Evolutionary conservation across 768 basidiomycete genomes (phyloP).

Genomic region (Phlegmacium glaucopus): DNA sequence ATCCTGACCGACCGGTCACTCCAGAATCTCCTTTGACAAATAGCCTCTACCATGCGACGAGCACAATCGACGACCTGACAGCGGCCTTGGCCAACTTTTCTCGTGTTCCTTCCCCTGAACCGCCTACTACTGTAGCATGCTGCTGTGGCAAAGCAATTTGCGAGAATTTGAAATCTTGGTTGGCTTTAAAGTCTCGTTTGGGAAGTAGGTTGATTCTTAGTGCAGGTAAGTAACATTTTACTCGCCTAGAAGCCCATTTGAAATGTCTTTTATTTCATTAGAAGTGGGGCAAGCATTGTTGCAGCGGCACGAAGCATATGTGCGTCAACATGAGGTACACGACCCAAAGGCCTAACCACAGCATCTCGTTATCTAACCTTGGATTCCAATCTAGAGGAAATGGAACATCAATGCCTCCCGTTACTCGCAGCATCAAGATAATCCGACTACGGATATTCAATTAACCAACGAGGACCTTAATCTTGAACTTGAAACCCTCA

Average conservation of each 20-base stretch:
- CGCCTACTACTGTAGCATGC: constrained; percentile 46
- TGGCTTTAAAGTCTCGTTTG: constrained; percentile 60
- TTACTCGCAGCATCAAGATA: neutral
- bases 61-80: constrained; percentile 78
- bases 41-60: constrained; percentile 50
- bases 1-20: constrained; percentile 35
- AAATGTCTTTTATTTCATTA: constrained; percentile 24
- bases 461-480: constrained; percentile 15
- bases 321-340: constrained; percentile 65
- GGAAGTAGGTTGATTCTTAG: constrained; percentile 79
- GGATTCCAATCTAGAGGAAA: no score
- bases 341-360: constrained; percentile 1
- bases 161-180: constrained; percentile 61
- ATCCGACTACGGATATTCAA: constrained; percentile 10
- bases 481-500: constrained; percentile 30
- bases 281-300: constrained; percentile 90
- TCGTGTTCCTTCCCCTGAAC: constrained; percentile 71
- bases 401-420: no score
- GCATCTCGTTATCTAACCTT: constrained; percentile 1
- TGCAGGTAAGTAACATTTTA: constrained; percentile 61
- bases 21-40: constrained; percentile 50
- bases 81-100: constrained; percentile 70
- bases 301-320: constrained; percentile 83
- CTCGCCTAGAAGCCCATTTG: neutral
- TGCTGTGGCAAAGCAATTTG: constrained; percentile 68